Conservation (phyloP, 2,329 filamentous ascomycete species). For the Rutstroemia sydowiana region DNA sequence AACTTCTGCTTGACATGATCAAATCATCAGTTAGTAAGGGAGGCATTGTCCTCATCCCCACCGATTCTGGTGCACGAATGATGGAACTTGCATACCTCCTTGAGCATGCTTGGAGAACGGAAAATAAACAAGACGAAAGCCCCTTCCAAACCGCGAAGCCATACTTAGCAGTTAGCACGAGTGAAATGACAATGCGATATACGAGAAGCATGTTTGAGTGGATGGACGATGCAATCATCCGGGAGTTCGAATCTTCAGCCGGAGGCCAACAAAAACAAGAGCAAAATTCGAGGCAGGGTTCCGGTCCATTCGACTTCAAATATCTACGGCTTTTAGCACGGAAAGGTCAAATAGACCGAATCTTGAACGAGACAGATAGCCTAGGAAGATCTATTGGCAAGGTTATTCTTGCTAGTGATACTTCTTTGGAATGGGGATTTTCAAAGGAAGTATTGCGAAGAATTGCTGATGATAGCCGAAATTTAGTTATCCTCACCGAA, state of each 20-base stretch:
- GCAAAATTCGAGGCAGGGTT: constrained; percentile 43
- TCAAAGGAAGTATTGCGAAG: constrained; percentile 71
- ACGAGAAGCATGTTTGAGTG: constrained; percentile 95
- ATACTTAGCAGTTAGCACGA: constrained; percentile 80
- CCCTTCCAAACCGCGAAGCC: constrained; percentile 51
- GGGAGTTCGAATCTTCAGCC: constrained; percentile 74
- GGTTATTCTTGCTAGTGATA: constrained; percentile 87
- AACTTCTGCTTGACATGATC: constrained; percentile 76
- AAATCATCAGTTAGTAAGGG: constrained; percentile 70
- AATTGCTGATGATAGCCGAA: constrained; percentile 69
- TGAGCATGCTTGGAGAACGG: constrained; percentile 81
- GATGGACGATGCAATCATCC: constrained; percentile 95
- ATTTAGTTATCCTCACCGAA: constrained; percentile 83
- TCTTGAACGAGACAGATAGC: constrained; percentile 43
- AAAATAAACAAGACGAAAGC: constrained; percentile 45
- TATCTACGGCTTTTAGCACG: constrained; percentile 78
- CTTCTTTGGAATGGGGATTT: constrained; percentile 90
- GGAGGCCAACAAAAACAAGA: constrained; percentile 35
- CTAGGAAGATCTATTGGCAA: constrained; percentile 42
- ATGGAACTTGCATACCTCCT: constrained; percentile 86
- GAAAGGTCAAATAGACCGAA: constrained; percentile 68
- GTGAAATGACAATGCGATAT: constrained; percentile 81
- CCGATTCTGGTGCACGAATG: constrained; percentile 91
- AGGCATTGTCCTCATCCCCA: constrained; percentile 86
- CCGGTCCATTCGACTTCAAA: constrained; percentile 82